Percentiles rank a stretch among this genome's conserved stretches.
These are phyloP conservation scores for Diaporthe sp. DNA, from an alignment of 2,329 filamentous ascomycete genomes.

Conservation along the genomic window DNA sequence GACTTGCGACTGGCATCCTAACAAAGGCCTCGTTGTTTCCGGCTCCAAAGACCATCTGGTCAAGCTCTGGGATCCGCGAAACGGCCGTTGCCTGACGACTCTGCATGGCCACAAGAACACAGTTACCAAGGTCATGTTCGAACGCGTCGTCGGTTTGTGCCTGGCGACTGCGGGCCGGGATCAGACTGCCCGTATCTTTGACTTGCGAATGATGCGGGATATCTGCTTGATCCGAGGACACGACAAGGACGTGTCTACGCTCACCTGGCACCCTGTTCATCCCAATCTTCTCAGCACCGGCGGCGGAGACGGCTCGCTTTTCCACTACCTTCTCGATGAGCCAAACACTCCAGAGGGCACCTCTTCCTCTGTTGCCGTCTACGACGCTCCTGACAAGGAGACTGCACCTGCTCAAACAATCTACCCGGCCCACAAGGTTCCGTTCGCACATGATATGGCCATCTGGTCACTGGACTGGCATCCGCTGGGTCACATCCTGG, in stretches of 20 bases:
- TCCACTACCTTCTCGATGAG: constrained; percentile 96
- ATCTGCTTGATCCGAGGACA: constrained; percentile 94
- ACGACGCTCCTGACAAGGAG: constrained; percentile 84
- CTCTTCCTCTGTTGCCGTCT: constrained; percentile 81
- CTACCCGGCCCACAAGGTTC: constrained; percentile 88
- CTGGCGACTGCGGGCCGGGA: constrained; percentile 94
- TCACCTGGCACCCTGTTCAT: constrained; percentile 95
- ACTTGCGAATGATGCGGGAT: constrained; percentile 98
- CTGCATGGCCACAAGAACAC: constrained; percentile 98
- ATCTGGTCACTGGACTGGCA: constrained; percentile 99
- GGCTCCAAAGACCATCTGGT: constrained; percentile 98
- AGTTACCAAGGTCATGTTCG: constrained; percentile 92
- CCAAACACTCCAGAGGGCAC: constrained; percentile 86
- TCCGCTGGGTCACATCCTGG: constrained; percentile 93
- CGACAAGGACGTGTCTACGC: constrained; percentile 93
- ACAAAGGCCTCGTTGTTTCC: constrained; percentile 92
- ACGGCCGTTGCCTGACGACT: constrained; percentile 89
- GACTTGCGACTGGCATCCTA: constrained; percentile 96
- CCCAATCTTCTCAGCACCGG: constrained; percentile 90
- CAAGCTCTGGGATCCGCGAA: constrained; percentile 98
- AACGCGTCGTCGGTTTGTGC: constrained; percentile 85
- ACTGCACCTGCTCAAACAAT: constrained; percentile 91
- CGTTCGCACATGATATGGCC: constrained; percentile 92
- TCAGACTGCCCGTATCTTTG: constrained; percentile 92
- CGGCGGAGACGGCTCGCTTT: constrained; percentile 88